Conservation (phyloP, 2,329 filamentous ascomycete genomes). For the Mariannaea elegans region DNA sequence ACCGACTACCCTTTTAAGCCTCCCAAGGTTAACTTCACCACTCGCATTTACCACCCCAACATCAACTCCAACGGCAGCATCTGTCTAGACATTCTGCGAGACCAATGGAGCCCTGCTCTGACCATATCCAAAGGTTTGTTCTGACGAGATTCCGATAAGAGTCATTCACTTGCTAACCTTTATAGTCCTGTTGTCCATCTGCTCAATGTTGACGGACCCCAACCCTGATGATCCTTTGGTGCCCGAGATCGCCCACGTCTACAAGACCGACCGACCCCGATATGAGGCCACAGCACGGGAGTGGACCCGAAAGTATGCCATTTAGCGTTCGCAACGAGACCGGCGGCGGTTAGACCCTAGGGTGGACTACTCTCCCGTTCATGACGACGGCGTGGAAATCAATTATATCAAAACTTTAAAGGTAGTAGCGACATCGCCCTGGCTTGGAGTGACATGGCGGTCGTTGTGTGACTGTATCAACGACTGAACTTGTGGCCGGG, state of each 20-base stretch:
- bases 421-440: conserved; percentile 35
- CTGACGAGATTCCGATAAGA: conserved; percentile 7
- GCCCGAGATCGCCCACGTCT: conserved; percentile 98
- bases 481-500: conserved; percentile 34
- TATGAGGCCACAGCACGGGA: conserved; percentile 97
- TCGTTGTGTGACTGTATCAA: conserved; percentile 29
- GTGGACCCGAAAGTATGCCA: conserved; percentile 99
- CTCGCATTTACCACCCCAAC: conserved; percentile 99
- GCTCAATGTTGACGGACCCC: conserved; percentile 99
- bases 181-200: conserved; percentile 94
- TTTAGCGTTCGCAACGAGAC: conserved; percentile 60
- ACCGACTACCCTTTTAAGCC: conserved; percentile 99
- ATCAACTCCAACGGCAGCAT: conserved; percentile 99
- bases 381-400: conserved; percentile 39
- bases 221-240: conserved; percentile 99
- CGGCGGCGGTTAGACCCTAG: conserved; percentile 38
- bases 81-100: conserved; percentile 96
- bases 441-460: conserved; percentile 25
- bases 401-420: conserved; percentile 39
- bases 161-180: conserved; percentile 7
- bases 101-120: conserved; percentile 98
- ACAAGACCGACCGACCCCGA: conserved; percentile 96
- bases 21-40: conserved; percentile 99
- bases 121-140: conserved; percentile 94
- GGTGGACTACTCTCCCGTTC: conserved; percentile 40